Conservation (phyloP, 495 filamentous ascomycete genomes). For the Penicillium maclennaniae region DNA sequence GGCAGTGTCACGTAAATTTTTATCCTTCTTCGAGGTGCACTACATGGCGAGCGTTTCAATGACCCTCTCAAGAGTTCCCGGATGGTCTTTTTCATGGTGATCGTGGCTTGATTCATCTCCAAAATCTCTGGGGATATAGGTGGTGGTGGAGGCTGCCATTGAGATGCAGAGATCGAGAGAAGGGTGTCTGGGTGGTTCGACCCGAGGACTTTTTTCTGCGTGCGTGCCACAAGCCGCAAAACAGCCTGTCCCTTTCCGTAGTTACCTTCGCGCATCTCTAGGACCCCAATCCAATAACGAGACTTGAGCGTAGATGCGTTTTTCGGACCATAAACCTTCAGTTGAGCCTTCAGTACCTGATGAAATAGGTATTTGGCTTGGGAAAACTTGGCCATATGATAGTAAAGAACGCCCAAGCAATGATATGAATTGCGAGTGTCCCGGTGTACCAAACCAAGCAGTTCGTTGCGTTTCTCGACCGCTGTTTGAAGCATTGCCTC, state of each 20-base stretch:
- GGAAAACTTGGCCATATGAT: background rate
- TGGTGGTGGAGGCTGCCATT: background rate
- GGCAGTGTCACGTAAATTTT: background rate
- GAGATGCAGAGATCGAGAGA: background rate
- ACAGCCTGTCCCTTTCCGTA: background rate
- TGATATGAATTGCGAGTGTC: background rate
- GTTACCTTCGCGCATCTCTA: background rate
- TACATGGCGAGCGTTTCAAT: too few relatives aligned
- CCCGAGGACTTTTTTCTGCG: background rate
- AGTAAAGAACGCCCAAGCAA: background rate
- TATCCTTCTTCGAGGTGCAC: background rate
- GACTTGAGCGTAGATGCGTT: background rate
- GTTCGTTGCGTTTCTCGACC: background rate
- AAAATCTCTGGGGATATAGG: background rate
- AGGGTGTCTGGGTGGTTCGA: slow-evolving; percentile 3
- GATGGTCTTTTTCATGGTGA: background rate
- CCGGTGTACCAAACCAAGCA: background rate
- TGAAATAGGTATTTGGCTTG: background rate
- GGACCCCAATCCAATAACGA: background rate
- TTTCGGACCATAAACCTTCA: background rate
- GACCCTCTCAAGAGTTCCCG: background rate
- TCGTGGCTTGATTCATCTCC: background rate
- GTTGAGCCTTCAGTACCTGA: background rate
- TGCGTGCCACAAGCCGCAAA: background rate
- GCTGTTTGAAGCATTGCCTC: background rate